These are phyloP conservation scores for Limonomyces culmigenus DNA, from an alignment of 1,284 basidiomycete species.

Conservation along the genomic window DNA sequence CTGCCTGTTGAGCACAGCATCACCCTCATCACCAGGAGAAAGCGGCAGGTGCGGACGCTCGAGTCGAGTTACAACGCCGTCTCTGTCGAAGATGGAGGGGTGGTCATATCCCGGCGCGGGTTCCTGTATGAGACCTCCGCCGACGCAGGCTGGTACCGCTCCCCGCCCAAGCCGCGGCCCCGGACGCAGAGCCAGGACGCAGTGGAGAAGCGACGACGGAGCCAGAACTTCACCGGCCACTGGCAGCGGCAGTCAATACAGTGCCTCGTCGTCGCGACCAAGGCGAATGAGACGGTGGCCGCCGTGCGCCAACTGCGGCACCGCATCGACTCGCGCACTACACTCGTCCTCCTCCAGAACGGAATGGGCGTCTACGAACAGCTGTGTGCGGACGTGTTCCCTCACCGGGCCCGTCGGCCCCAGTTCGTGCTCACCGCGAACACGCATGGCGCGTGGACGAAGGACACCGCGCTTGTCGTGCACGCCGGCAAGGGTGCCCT, in stretches of 20 bases:
- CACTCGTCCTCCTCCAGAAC: slow-evolving; percentile 84
- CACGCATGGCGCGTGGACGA: slow-evolving; percentile 61
- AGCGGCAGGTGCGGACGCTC: slow-evolving; percentile 16
- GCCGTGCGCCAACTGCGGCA: slow-evolving; percentile 46
- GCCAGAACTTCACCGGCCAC: slow-evolving; percentile 1
- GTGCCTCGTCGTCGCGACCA: slow-evolving; percentile 72
- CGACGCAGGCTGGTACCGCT: neutral
- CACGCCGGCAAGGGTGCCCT: slow-evolving; percentile 65
- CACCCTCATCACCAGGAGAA: slow-evolving; percentile 47
- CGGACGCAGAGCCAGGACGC: no score
- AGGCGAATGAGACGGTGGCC: slow-evolving; percentile 48
- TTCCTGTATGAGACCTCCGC: slow-evolving; percentile 25
- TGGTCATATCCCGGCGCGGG: slow-evolving; percentile 21
- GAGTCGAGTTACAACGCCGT: slow-evolving; percentile 17
- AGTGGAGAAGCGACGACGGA: no score
- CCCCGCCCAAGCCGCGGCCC: neutral
- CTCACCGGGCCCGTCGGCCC: slow-evolving; percentile 55
- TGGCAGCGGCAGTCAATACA: slow-evolving; percentile 24
- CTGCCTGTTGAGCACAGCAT: slow-evolving; percentile 37
- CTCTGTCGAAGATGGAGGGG: slow-evolving; percentile 30
- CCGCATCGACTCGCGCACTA: slow-evolving; percentile 52
- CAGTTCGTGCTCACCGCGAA: slow-evolving; percentile 78
- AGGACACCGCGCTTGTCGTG: slow-evolving; percentile 36
- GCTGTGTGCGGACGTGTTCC: slow-evolving; percentile 56
- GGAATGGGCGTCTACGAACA: slow-evolving; percentile 84